Conservation (phyloP, 2,329 filamentous ascomycete genomes). For the Calycina marina region DNA sequence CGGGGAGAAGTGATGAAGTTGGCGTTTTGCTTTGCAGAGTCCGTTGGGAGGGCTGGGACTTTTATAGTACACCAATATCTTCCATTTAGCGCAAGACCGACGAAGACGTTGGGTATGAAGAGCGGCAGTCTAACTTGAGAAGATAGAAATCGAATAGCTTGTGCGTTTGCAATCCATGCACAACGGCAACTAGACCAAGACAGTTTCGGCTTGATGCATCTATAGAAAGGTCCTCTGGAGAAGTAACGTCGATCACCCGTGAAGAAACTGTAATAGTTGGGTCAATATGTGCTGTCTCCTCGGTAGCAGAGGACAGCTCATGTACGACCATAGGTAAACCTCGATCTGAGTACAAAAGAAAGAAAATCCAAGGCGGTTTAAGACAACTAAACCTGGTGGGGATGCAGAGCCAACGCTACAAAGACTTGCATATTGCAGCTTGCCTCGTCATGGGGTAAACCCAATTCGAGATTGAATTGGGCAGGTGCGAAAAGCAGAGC, state of each 20-base stretch:
- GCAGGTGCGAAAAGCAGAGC: conserved; percentile 9
- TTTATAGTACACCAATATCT: conserved; percentile 17
- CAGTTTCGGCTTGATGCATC: conserved; percentile 24
- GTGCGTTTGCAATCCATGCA: conserved; percentile 21
- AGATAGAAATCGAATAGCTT: conserved; percentile 12
- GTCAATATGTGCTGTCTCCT: conserved; percentile 20
- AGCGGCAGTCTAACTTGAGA: conserved; percentile 19
- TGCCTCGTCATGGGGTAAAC: conserved; percentile 18
- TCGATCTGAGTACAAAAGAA: conserved; percentile 13
- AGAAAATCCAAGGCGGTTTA: conserved; percentile 16
- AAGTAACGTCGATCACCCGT: conserved; percentile 23
- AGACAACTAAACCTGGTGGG: conserved; percentile 17
- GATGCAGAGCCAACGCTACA: conserved; percentile 21
- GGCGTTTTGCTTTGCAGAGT: conserved; percentile 22
- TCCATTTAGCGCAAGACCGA: conserved; percentile 3
- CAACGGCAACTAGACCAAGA: conserved; percentile 20
- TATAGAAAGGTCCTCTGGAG: conserved; percentile 17
- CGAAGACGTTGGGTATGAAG: conserved; percentile 15
- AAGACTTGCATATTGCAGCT: conserved; percentile 14
- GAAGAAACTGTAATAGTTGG: conserved; percentile 11
- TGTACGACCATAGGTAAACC: conserved; percentile 18
- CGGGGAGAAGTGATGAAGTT: conserved; percentile 1
- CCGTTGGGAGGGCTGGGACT: conserved; percentile 14
- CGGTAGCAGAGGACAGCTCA: conserved; percentile 18
- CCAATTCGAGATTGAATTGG: conserved; percentile 14